phyloP scores from a whole-genome alignment of 106 monocot genomes.

The Narthecium ossifragum region DNA sequence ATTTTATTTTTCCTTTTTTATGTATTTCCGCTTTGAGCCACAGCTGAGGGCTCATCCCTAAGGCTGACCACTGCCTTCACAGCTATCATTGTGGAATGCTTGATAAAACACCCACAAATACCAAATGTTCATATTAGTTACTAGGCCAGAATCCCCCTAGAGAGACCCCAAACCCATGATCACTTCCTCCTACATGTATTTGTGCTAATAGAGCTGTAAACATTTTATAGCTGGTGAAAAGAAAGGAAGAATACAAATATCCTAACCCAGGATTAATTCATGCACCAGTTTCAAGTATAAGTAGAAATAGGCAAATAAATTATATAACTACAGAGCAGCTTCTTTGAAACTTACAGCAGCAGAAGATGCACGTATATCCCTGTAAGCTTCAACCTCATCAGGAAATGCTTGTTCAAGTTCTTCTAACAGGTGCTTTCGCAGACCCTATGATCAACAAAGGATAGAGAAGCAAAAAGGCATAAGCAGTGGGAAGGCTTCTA shows the following conservation, averaged over 20 bases:
- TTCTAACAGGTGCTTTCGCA: slow-evolving; percentile 78
- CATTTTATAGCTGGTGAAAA: not conserved
- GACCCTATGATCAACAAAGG: slow-evolving; percentile 30
- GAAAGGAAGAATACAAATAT: not conserved
- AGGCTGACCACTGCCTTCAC: too few relatives aligned
- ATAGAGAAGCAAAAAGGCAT: not conserved
- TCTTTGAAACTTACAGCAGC: slow-evolving; percentile 73
- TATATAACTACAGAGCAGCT: not conserved
- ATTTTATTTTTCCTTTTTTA: too few relatives aligned
- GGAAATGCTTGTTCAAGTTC: slow-evolving; percentile 88
- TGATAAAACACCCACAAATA: too few relatives aligned
- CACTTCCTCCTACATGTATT: not conserved
- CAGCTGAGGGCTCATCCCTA: too few relatives aligned
- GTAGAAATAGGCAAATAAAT: not conserved
- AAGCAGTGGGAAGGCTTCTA: too few relatives aligned
- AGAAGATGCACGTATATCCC: slow-evolving; percentile 68
- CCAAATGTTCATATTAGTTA: too few relatives aligned
- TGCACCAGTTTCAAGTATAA: not conserved
- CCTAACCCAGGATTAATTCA: not conserved
- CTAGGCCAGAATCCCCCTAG: not conserved
- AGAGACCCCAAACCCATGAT: not conserved
- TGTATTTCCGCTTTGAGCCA: too few relatives aligned
- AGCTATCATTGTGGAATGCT: too few relatives aligned
- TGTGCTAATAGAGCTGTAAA: not conserved
- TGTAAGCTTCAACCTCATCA: slow-evolving; percentile 73